Base-by-base conservation (phyloP, 306 rosid genomes). In the Pyrus communis region DNA sequence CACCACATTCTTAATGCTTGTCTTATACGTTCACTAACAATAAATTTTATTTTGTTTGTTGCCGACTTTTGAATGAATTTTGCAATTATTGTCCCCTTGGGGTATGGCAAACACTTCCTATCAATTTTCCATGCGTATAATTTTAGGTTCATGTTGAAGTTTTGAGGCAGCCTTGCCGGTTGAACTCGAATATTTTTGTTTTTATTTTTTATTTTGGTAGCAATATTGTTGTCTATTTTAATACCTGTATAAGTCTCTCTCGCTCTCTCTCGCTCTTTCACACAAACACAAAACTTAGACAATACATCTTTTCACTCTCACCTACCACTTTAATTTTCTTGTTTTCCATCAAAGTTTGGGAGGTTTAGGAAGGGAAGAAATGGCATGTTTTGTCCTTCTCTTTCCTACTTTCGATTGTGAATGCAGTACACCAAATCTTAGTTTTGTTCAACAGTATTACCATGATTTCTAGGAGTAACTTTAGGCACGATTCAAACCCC, bases 81-180 rank as follows among this genome's bases (percentile, higher is more conserved):
- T 72, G 71, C 71, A 38, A n/a, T 35, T 67, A 10, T 22, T 67
- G 4, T 12, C 8, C 38, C 3, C 4, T 61, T 25, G 13, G 28
- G 3, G 21, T 12, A 40, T 67, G n/a, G 33, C 38, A 25, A 11
- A 19, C 25, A 80, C 33, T 81, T 73, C 79, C 57, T 70, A 11
- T 67, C 75, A 18, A 67, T 83, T 68, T 82, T 77, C 61, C 65
- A 75, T 80, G 70, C 25, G 72, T 80, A 84, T 81, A 71, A 85
- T 62, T 71, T 73, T 75, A 88, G 70, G 84, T 78, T 59, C 80
- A 35, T 67, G 79, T 69, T 28, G 64, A 59, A 3, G 30, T 59
- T 21, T 59, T 10, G 64, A 22, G 64, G 31, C 31, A n/a, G 64
- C 15, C 17, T 23, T 59, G 1, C 25, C 2, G 17, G 6, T 59